Percentiles rank a stretch among this genome's conserved stretches.
Evolutionary conservation across 768 basidiomycete species (phyloP).

Genomic region (Artomyces pyxidatus): DNA sequence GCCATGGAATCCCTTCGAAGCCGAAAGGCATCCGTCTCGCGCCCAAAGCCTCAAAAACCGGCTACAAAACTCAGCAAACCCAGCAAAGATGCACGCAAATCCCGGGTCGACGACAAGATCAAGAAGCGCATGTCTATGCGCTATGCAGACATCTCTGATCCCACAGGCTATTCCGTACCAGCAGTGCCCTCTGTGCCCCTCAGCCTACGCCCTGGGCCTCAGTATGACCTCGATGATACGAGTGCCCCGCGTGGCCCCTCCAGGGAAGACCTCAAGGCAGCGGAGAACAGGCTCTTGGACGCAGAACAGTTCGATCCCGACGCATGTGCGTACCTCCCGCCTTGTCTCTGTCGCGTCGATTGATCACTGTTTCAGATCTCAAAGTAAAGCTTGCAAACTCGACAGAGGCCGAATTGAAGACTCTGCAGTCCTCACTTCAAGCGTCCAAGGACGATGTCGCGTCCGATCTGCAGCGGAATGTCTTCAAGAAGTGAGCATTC

Average conservation of each 20-base stretch:
- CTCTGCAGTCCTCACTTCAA: constrained; percentile 69
- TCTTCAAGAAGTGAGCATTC: constrained; percentile 78
- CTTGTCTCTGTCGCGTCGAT: neutral
- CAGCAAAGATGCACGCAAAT: constrained; percentile 28
- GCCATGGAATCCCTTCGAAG: constrained; percentile 28
- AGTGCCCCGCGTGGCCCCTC: constrained; percentile 30
- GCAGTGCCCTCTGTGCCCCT: constrained; percentile 50
- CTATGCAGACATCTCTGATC: constrained; percentile 80
- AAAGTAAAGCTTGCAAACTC: constrained; percentile 87
- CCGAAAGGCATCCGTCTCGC: constrained; percentile 18
- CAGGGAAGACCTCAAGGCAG: constrained; percentile 51
- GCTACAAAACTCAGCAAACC: constrained; percentile 10
- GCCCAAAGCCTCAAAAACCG: constrained; percentile 9
- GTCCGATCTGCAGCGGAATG: constrained; percentile 78
- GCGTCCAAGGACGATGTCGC: constrained; percentile 65
- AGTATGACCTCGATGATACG: constrained; percentile 42
- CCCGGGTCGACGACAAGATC: constrained; percentile 76
- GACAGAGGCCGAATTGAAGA: constrained; percentile 71
- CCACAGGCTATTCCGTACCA: constrained; percentile 49
- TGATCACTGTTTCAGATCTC: constrained; percentile 34
- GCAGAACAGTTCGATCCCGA: constrained; percentile 83
- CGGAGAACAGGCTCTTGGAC: constrained; percentile 57
- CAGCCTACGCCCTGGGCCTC: constrained; percentile 29
- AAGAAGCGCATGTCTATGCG: constrained; percentile 95
- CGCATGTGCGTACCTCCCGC: constrained; percentile 54